These are phyloP conservation scores for Macrolepiota dolichaula DNA, from an alignment of 768 basidiomycete species.

Conservation along the genomic window DNA sequence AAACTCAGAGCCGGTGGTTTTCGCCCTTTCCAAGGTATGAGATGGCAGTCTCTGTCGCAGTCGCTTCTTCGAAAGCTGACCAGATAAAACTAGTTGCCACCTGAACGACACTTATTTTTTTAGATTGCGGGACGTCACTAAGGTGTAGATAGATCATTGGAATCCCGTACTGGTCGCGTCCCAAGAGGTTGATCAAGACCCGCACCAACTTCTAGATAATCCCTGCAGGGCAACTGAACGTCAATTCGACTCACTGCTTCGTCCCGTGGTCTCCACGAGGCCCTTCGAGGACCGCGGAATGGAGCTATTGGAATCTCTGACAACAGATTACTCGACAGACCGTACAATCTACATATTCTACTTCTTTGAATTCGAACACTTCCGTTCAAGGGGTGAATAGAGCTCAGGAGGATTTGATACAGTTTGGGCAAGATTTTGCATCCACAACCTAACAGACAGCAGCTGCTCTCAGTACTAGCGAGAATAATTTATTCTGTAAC, in stretches of 20 bases:
- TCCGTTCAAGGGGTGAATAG: background rate
- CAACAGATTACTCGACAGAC: background rate
- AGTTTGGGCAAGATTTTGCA: background rate
- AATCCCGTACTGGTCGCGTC: too few species aligned
- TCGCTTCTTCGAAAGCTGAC: too few species aligned
- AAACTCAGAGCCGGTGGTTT: too few species aligned
- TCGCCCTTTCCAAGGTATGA: too few species aligned
- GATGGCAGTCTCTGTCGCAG: too few species aligned
- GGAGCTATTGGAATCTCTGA: background rate
- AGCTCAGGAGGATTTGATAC: background rate
- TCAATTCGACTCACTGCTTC: background rate
- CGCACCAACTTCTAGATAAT: background rate
- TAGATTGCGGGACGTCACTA: background rate
- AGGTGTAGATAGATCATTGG: background rate
- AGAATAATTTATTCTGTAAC: background rate
- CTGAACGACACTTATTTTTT: background rate
- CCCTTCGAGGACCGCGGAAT: background rate
- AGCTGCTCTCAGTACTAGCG: background rate
- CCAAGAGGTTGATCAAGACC: background rate
- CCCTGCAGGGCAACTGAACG: background rate
- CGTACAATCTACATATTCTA: too few species aligned
- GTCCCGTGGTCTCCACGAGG: background rate
- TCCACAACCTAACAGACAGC: background rate
- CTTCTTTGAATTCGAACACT: too few species aligned
- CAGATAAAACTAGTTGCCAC: background rate